Evolutionary conservation across 2,329 filamentous ascomycete species (phyloP), one percentile per base, ranked within the genome.

Genomic region (Pestalotiopsis sp.): DNA sequence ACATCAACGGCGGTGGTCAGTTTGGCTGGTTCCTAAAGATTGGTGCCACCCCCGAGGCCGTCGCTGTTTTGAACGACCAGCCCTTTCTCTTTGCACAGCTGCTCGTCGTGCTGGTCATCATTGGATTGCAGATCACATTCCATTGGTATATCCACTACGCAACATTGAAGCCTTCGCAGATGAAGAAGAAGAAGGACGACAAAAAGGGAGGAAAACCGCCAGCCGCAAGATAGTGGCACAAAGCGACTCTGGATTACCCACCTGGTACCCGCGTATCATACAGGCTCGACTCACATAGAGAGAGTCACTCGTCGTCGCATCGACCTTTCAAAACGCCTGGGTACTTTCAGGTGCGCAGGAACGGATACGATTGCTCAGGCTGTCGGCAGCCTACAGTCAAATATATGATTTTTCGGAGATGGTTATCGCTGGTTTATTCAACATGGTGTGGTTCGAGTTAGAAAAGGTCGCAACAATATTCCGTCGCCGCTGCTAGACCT

Each of bases 41-140:
- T 73, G 88, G 88, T 78, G 88, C 87, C 63, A 89, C 88, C 20
- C 81, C 83, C 45, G 80, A 88, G 76, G 87, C 87, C 72, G 86
- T 90, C 74, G 86, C 86, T 71, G 84, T 85, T 66, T 82, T 90
- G 76, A 89, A 90, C 80, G 87, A 90, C 74, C 88, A 90, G 78
- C 87, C 88, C 25, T 80, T 85, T 70, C 81, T 90, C 67, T 89
- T 90, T 80, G 86, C 83, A 72, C 85, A 86, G 71, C 84, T 90
- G 69, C 71, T 90, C 71, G 77, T 88, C 76, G 86, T 87, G 69
- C 81, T 90, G 68, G 75, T 87, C 74, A 80, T 79, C 69, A 73
- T 89, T 65, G 81, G 81, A 70, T 75, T 84, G 9, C 81, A 89
- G 72, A 77, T 77, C 68, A 74, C 82, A 11, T 78, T 89, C 63